Conservation (phyloP, 192 early-diverging fungal genomes). For the Mortierella alpina region DNA sequence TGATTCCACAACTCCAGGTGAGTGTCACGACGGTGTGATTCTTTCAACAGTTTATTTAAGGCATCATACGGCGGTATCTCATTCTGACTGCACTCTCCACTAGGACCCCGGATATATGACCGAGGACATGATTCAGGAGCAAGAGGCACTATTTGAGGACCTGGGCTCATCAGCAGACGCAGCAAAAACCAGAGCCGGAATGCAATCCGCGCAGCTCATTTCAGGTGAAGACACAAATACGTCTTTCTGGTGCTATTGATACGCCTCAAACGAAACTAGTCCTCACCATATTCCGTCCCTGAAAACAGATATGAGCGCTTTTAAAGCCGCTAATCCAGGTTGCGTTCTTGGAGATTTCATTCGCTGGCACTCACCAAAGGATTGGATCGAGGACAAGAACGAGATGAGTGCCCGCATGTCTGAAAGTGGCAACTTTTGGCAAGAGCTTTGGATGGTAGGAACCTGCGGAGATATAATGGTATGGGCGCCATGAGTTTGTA, state of each 20-base stretch:
- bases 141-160: conserved; percentile 78
- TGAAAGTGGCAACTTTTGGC: conserved; percentile 86
- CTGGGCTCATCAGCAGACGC: conserved; percentile 79
- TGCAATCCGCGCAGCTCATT: conserved; percentile 79
- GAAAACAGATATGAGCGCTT: conserved; percentile 83
- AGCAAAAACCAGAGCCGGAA: conserved; percentile 71
- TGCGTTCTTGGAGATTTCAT: conserved; percentile 87
- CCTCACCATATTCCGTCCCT: background rate
- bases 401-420: conserved; percentile 82
- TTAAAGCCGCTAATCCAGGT: conserved; percentile 93
- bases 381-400: conserved; percentile 67
- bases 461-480: background rate
- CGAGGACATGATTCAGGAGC: conserved; percentile 88
- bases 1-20: conserved; percentile 76
- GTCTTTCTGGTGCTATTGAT: background rate
- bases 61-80: too few species aligned
- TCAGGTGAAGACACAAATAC: conserved; percentile 59
- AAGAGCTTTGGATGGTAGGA: conserved; percentile 81
- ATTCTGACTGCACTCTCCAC: background rate
- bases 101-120: conserved; percentile 83
- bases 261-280: too few species aligned
- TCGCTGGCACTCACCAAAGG: conserved; percentile 93
- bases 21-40: background rate
- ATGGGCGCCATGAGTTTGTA: background rate
- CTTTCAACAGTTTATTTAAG: too few species aligned